These are phyloP conservation scores for Pichia sp. DNA, from an alignment of 1,139 yeast genomes.

Conservation along the genomic window DNA sequence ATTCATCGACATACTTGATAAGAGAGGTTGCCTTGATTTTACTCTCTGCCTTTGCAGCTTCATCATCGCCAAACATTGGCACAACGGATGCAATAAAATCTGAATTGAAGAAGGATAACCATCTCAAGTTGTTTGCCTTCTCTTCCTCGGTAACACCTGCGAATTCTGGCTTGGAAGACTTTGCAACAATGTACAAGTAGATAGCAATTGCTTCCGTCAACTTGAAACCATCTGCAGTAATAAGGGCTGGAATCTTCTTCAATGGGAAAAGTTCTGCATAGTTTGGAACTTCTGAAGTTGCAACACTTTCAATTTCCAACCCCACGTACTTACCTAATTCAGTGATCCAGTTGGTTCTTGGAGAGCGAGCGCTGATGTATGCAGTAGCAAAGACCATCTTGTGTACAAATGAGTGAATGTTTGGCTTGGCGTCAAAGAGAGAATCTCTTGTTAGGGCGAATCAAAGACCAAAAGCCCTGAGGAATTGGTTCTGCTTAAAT, in stretches of 20 bases:
- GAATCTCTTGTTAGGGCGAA: too few relatives aligned
- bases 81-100: slow-evolving; percentile 13
- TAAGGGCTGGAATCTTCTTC: slow-evolving; percentile 28
- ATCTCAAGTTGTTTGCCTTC: slow-evolving; percentile 23
- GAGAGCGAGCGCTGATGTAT: too few relatives aligned
- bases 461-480: too few relatives aligned
- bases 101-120: slow-evolving; percentile 25
- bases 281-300: slow-evolving; percentile 11
- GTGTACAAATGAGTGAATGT: too few relatives aligned
- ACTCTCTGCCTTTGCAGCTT: not conserved
- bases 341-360: slow-evolving; percentile 16
- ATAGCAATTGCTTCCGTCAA: slow-evolving; percentile 26
- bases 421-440: too few relatives aligned
- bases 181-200: slow-evolving; percentile 20
- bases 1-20: not conserved
- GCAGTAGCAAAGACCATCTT: too few relatives aligned
- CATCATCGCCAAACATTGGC: not conserved
- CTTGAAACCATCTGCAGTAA: slow-evolving; percentile 22
- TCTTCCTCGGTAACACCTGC: slow-evolving; percentile 18
- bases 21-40: not conserved
- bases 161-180: slow-evolving; percentile 5
- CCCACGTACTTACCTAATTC: slow-evolving; percentile 19
- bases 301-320: slow-evolving; percentile 35
- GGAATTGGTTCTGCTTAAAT: too few relatives aligned
- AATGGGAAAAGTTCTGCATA: slow-evolving; percentile 23